Base-by-base conservation (phyloP, 1,284 basidiomycete genomes). In the Cryptococcus neoformans region DNA sequence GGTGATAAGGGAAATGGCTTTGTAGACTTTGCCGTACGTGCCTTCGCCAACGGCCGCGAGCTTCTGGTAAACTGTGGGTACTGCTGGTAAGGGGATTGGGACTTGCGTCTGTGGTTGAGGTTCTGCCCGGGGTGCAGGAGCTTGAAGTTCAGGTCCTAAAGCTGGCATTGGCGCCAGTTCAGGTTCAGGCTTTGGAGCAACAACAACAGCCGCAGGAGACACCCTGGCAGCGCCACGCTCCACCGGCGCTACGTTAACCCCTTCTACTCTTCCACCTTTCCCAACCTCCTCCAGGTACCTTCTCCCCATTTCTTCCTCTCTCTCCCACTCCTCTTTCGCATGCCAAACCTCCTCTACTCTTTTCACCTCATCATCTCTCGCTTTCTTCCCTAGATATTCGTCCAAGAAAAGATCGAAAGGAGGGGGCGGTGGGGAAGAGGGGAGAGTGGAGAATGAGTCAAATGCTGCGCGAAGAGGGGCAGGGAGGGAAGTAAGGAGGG, bases 21-120 rank as follows among this genome's bases (percentile, higher is more conserved):
- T 99, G 82, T 97, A 99, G 0, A 99, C 96, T 75, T 99, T 97
- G 14, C 96, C 96, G 73, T 99, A 99, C 1, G 96, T 99, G 2
- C 96, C 96, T 74, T 99, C 95, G 14, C 96, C 96, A 39, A 99
- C 96, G 72, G 98, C 94, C 52, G 85, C 88, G 40, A 99, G 82
- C 55, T 94, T 90, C 53, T 86, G 84, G 77, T 99, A 99, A 11
- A 94, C 69, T 41, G 51, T 39, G 12, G 54, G 51, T 12, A 16
- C 12, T 14, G 44, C 36, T 10, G 38, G 10, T 7, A 44, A 6
- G 12, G 38, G n/a, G 11, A 39, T 12, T 28, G 44, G 16, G 16
- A 21, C n/a, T 42, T 38, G 21, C 4, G 11, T 14, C 11, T 17
- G 12, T 9, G 53, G 37, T 5, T 37, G 14, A 28, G 53, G 35